These are phyloP conservation scores for Salvia sclarea DNA, from an alignment of 305 asterid species.

Conservation along the genomic window DNA sequence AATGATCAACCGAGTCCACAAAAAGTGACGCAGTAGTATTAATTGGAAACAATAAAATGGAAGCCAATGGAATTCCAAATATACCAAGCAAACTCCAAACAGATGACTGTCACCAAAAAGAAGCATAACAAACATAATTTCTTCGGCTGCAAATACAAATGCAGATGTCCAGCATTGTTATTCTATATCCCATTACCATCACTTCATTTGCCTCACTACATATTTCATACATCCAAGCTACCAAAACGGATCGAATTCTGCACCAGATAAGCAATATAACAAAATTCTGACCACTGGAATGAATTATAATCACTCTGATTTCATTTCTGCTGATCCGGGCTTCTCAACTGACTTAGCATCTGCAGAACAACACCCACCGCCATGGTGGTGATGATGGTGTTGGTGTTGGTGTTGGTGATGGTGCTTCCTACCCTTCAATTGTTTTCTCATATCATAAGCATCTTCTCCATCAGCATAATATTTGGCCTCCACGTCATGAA, in stretches of 20 bases:
- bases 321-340: constrained; percentile 43
- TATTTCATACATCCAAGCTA: constrained; percentile 14
- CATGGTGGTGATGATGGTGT: constrained; percentile 66
- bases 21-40: too few relatives aligned
- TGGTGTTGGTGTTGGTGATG: constrained; percentile 56
- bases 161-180: neutral
- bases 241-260: constrained; percentile 15
- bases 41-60: too few relatives aligned
- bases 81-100: neutral
- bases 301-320: constrained; percentile 41
- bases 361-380: constrained; percentile 89
- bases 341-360: constrained; percentile 51
- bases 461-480: constrained; percentile 99
- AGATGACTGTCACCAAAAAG: neutral
- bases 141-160: neutral
- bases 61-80: neutral
- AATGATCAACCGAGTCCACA: too few relatives aligned
- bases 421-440: constrained; percentile 73
- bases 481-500: constrained; percentile 90
- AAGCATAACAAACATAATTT: neutral
- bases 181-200: neutral
- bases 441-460: constrained; percentile 97
- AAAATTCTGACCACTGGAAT: constrained; percentile 18
- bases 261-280: constrained; percentile 22
- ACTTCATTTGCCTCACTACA: constrained; percentile 9